phyloP scores from a whole-genome alignment of 202 grass and related monocot species.

The Carex sylvatica region DNA sequence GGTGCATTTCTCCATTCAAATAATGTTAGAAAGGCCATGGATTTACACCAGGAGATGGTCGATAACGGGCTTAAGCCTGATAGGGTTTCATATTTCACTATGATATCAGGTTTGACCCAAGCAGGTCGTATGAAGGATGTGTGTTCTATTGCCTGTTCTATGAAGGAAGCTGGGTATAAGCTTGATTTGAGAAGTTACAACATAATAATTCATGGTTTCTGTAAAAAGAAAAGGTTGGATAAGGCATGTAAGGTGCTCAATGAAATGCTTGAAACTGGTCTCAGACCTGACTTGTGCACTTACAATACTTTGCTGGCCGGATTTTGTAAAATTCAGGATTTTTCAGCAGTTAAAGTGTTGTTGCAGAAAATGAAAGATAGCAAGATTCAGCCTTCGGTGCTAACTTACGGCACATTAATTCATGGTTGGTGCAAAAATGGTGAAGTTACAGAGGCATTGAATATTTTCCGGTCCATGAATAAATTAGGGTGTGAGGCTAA shows the following conservation, averaged over 20 bases:
- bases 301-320: slow-evolving; percentile 69
- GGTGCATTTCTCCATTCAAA: slow-evolving; percentile 67
- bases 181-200: slow-evolving; percentile 58
- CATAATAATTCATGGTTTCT: slow-evolving; percentile 69
- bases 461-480: slow-evolving; percentile 58
- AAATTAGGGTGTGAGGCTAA: slow-evolving; percentile 36
- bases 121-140: slow-evolving; percentile 53
- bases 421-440: slow-evolving; percentile 73
- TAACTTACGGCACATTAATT: slow-evolving; percentile 69
- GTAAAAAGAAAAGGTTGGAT: slow-evolving; percentile 50
- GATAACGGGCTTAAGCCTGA: slow-evolving; percentile 51
- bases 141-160: slow-evolving; percentile 28
- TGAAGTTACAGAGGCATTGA: slow-evolving; percentile 50
- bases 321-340: slow-evolving; percentile 57
- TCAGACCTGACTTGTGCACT: slow-evolving; percentile 59
- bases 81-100: slow-evolving; percentile 50
- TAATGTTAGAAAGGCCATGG: slow-evolving; percentile 57
- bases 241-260: slow-evolving; percentile 45
- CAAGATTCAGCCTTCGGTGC: slow-evolving; percentile 50
- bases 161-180: slow-evolving; percentile 66
- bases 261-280: slow-evolving; percentile 51
- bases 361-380: slow-evolving; percentile 60
- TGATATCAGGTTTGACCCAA: slow-evolving; percentile 70
- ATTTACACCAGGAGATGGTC: slow-evolving; percentile 61
- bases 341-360: slow-evolving; percentile 44